Base-by-base conservation (phyloP, 257 asterid genomes). In the Gentiana macrophylla region DNA sequence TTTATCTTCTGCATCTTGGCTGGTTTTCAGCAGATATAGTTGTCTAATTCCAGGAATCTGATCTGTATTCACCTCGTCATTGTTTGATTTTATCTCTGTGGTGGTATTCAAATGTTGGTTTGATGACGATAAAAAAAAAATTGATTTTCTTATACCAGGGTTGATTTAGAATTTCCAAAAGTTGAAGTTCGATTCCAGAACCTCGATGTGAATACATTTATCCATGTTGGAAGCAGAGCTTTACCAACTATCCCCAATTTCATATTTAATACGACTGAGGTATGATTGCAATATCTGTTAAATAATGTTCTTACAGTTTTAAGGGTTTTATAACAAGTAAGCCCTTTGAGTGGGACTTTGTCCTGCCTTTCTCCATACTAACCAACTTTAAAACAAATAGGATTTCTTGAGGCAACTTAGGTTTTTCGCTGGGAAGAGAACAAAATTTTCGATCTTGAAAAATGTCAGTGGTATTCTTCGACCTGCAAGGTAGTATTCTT, bases 191-290 rank as follows among this genome's bases (percentile, higher is more conserved):
- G 97, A 75, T 89, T 75, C 65, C 78, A 80, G 69, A 75, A 77
- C 73, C 79, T 89, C 72, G 77, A 62, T 12, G 83, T 89, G 71
- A 84, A 74, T 72, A 69, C 95, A 63, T 89, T 74, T 65, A 83
- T 84, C 53, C 94, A 80, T 69, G 70, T 74, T 62, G 97, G 97
- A 50, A 86, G 93, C 59, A 79, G 97, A 75, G 97, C 97, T 70
- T 75, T 89, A 74, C 97, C 97, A 53, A 89, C 95, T 6, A 81
- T 89, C 67, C 79, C 97, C 55, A 89, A 89, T 79, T 89, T 86
- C 67, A 62, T 89, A 62, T 73, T 74, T 68, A 89, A 89, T 75
- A 80, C 86, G 84, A 62, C 88, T 35, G 95, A 89, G 97, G 97
- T 89, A 79, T n/a, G 12, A 45, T 37, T 35, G 6, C 35, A 53